These are phyloP conservation scores for Achlya hypogyna DNA, from an alignment of 352 stramenopile species.

Conservation along the genomic window DNA sequence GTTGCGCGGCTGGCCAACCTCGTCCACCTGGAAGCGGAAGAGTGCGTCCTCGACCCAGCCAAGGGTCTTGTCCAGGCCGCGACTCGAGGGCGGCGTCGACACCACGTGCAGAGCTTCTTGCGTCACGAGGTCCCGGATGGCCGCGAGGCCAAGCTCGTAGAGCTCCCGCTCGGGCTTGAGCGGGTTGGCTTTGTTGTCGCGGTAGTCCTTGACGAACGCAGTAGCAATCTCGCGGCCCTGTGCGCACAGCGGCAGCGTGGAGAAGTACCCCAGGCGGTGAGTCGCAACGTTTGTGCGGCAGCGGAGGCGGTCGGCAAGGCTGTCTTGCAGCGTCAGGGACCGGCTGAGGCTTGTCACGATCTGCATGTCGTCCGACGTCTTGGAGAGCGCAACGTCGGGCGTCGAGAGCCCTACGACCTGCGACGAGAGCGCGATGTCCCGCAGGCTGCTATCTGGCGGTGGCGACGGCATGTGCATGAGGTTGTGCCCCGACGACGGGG, in stretches of 20 bases:
- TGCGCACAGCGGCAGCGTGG: not conserved
- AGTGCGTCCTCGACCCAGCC: conserved; percentile 30
- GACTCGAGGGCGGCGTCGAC: not conserved
- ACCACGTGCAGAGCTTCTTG: conserved; percentile 4
- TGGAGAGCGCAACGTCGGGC: not conserved
- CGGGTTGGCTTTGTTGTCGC: not conserved
- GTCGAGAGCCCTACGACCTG: conserved; percentile 12
- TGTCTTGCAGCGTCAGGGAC: not conserved
- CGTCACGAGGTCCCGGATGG: conserved; percentile 4
- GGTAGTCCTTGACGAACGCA: conserved; percentile 7
- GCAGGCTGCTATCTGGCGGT: conserved; percentile 4
- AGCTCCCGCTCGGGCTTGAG: not conserved
- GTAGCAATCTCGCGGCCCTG: conserved; percentile 1
- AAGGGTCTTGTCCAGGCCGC: not conserved
- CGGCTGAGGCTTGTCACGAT: not conserved
- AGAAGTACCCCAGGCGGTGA: not conserved
- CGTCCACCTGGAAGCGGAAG: conserved; percentile 77
- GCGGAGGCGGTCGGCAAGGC: conserved; percentile 3
- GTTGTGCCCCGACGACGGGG: not conserved
- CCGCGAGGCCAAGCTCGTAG: not conserved
- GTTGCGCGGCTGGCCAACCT: conserved; percentile 49
- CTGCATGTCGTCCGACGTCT: not conserved
- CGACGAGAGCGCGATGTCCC: conserved; percentile 13
- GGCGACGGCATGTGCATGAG: not conserved
- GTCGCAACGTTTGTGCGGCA: not conserved